Percentiles rank a stretch among this genome's conserved stretches.
Evolutionary conservation across 2,329 filamentous ascomycete species (phyloP).

Genomic region (Monosporascus sp.): DNA sequence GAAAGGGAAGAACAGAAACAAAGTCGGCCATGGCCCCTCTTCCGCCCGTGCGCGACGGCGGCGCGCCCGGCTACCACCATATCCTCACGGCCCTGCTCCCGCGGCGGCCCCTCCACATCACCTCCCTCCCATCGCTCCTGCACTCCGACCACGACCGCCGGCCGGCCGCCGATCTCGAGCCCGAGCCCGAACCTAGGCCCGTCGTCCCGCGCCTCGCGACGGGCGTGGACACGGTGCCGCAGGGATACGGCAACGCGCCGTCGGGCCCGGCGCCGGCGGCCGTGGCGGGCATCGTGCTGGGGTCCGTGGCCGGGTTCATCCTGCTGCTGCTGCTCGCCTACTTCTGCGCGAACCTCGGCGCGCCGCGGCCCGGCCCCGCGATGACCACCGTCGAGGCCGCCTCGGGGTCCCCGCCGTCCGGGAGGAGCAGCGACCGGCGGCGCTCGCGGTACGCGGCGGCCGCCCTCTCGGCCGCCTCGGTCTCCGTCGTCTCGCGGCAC

Average conservation of each 20-base stretch:
- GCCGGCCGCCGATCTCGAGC: conserved; percentile 7
- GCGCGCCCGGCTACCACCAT: not conserved
- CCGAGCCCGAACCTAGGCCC: conserved; percentile 1
- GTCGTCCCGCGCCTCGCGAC: conserved; percentile 14
- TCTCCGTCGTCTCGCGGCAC: conserved; percentile 26
- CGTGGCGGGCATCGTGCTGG: conserved; percentile 31
- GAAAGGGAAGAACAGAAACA: not conserved
- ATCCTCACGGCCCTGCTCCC: not conserved
- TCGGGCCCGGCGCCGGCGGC: conserved; percentile 26
- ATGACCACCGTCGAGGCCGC: too few species aligned
- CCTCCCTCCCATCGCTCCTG: conserved; percentile 2
- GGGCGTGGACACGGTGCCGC: conserved; percentile 34
- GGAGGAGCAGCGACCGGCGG: conserved; percentile 25
- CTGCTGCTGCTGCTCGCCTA: conserved; percentile 23
- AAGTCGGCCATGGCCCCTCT: not conserved
- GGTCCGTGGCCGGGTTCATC: conserved; percentile 37
- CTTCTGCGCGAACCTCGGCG: conserved; percentile 23
- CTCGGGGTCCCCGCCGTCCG: conserved; percentile 21
- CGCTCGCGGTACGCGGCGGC: conserved; percentile 24
- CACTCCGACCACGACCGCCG: conserved; percentile 5
- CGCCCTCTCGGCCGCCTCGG: conserved; percentile 17
- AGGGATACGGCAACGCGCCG: conserved; percentile 39
- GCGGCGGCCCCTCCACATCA: not conserved
- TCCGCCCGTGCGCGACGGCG: not conserved
- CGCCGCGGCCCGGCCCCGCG: too few species aligned